Conservation (phyloP, 1,139 yeast species). For the Wickerhamomyces sp. region DNA sequence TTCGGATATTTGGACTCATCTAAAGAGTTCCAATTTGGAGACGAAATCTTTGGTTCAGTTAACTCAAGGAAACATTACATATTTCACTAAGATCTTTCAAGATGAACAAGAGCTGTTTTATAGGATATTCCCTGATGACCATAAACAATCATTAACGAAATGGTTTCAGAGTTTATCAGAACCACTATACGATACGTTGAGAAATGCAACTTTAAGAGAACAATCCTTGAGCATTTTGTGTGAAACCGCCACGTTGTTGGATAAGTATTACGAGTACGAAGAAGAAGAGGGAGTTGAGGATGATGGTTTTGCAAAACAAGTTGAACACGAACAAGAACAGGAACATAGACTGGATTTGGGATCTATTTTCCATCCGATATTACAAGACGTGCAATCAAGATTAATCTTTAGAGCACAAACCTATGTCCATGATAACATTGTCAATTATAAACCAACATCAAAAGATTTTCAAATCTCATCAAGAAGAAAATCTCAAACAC, state of each 20-base stretch:
- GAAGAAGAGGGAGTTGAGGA: constrained; percentile 36
- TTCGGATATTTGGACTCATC: constrained; percentile 36
- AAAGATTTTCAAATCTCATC: constrained; percentile 58
- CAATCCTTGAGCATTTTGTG: constrained; percentile 61
- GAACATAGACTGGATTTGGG: constrained; percentile 42
- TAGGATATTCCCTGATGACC: constrained; percentile 39
- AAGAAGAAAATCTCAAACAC: constrained; percentile 24
- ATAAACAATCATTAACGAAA: constrained; percentile 25
- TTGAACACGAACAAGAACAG: not conserved
- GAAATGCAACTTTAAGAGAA: constrained; percentile 67
- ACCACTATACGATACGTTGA: constrained; percentile 66
- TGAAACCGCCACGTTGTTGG: constrained; percentile 68
- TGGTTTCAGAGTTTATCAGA: constrained; percentile 66
- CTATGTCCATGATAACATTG: constrained; percentile 62
- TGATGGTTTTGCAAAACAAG: constrained; percentile 10
- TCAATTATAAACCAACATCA: constrained; percentile 59
- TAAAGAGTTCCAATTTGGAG: constrained; percentile 19
- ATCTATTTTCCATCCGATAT: constrained; percentile 60
- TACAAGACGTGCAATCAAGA: constrained; percentile 74
- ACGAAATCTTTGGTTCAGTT: constrained; percentile 40
- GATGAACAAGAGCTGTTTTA: constrained; percentile 59
- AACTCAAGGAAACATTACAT: constrained; percentile 55
- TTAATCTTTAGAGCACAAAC: constrained; percentile 74
- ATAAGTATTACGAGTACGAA: constrained; percentile 63
- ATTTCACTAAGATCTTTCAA: constrained; percentile 50